Conservation (phyloP, 1,284 basidiomycete species). For the Vanrija sp. region DNA sequence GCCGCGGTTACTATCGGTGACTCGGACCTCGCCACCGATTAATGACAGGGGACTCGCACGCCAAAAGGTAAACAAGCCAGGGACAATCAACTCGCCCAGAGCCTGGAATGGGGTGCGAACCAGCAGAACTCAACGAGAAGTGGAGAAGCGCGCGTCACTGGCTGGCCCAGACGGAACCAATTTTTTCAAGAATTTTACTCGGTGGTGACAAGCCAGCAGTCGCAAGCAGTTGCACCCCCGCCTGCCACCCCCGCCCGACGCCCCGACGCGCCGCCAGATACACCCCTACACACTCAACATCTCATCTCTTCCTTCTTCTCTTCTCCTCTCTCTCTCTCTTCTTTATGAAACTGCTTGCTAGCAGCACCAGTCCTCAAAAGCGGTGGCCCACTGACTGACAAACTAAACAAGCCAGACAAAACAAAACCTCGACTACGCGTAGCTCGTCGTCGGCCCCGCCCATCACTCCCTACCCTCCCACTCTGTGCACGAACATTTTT, state of each 20-base stretch:
- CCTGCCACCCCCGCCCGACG: not conserved
- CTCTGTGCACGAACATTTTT: not conserved
- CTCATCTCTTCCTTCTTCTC: constrained; percentile 9
- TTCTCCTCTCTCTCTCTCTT: constrained; percentile 21
- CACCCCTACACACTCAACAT: not conserved
- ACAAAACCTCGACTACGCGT: not conserved
- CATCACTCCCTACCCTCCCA: not conserved
- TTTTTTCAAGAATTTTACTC: not conserved
- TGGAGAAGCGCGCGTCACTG: not conserved
- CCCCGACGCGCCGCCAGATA: too few species aligned
- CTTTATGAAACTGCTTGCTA: not conserved
- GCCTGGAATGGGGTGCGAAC: too few species aligned
- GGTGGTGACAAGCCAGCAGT: not conserved
- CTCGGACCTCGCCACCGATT: too few species aligned
- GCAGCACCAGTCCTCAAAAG: not conserved
- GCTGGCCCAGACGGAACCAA: not conserved
- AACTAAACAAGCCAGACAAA: not conserved
- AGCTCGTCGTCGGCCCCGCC: not conserved
- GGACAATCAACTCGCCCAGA: too few species aligned
- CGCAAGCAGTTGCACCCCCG: too few species aligned
- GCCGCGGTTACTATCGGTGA: too few species aligned
- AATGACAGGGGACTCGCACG: too few species aligned
- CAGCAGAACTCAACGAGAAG: too few species aligned
- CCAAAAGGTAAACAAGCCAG: too few species aligned
- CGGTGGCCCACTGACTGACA: not conserved